Evolutionary conservation across 768 basidiomycete genomes (phyloP).

Genomic region (Sarcodon sp.): DNA sequence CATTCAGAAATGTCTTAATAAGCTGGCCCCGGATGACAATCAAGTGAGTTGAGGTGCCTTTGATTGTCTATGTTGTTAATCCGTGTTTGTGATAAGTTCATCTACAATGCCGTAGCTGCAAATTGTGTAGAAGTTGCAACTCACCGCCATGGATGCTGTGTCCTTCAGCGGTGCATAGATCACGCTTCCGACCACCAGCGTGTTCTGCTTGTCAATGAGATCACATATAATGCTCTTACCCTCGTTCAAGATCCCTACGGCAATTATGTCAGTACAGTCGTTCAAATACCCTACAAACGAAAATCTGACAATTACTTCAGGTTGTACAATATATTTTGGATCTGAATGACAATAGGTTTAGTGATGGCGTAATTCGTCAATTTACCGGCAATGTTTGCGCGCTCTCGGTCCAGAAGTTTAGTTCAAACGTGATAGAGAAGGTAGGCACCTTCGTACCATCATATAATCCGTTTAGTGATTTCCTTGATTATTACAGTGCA

Average conservation of each 20-base stretch:
- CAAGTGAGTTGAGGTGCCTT: constrained; percentile 39
- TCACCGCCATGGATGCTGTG: constrained; percentile 96
- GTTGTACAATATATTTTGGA: constrained; percentile 98
- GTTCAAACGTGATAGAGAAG: constrained; percentile 98
- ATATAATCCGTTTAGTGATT: not conserved
- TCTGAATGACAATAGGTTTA: constrained; percentile 96
- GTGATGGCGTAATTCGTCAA: constrained; percentile 93
- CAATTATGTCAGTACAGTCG: constrained; percentile 54
- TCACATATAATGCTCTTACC: constrained; percentile 95
- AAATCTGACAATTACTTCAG: constrained; percentile 20
- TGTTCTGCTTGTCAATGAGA: constrained; percentile 94
- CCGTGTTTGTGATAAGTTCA: constrained; percentile 45
- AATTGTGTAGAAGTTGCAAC: constrained; percentile 99
- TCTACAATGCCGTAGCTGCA: constrained; percentile 97
- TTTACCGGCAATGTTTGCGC: constrained; percentile 97
- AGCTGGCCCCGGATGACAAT: constrained; percentile 95
- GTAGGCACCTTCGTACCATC: constrained; percentile 20
- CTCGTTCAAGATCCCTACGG: constrained; percentile 96
- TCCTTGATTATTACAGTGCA: constrained; percentile 24
- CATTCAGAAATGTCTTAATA: constrained; percentile 98
- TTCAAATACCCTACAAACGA: not conserved
- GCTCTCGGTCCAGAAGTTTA: constrained; percentile 97
- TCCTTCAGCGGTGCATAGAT: constrained; percentile 95
- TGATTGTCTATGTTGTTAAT: not conserved
- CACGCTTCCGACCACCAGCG: constrained; percentile 95